Evolutionary conservation across 2,329 filamentous ascomycete species (phyloP).

Genomic region (Fusarium sp.): DNA sequence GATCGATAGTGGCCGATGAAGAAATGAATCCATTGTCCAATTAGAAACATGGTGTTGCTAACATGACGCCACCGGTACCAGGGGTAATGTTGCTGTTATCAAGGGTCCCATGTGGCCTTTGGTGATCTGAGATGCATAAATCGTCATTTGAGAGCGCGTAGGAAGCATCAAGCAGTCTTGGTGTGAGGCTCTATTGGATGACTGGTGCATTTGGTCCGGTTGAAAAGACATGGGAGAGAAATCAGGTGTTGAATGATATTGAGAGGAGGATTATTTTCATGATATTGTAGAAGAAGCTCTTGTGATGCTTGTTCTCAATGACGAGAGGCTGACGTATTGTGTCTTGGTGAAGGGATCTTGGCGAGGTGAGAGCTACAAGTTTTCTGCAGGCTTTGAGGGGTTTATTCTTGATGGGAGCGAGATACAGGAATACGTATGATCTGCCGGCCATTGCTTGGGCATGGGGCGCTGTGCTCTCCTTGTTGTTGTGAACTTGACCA

Average conservation of each 20-base stretch:
- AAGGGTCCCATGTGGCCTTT: constrained; percentile 8
- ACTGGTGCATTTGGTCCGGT: constrained; percentile 1
- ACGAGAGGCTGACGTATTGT: no score
- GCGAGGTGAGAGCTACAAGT: not conserved
- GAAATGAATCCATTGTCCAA: constrained; percentile 21
- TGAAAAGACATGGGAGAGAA: not conserved
- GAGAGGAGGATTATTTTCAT: not conserved
- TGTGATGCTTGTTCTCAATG: no score
- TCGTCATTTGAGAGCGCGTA: constrained; percentile 16
- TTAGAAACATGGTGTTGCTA: constrained; percentile 27
- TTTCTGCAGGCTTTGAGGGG: no score
- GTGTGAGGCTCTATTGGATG: constrained; percentile 4
- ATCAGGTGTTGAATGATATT: not conserved
- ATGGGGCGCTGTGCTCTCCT: no score
- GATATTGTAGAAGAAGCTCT: not conserved
- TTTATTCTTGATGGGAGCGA: no score
- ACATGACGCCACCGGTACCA: constrained; percentile 19
- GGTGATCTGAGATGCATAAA: constrained; percentile 22
- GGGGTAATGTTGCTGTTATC: constrained; percentile 1
- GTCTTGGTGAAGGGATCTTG: no score
- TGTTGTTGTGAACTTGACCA: no score
- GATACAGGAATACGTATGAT: no score
- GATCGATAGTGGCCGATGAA: constrained; percentile 20
- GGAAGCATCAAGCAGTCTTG: not conserved
- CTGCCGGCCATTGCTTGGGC: no score